Evolutionary conservation across 345 rosid genomes (phyloP).

Genomic region (Clarkia xantiana): DNA sequence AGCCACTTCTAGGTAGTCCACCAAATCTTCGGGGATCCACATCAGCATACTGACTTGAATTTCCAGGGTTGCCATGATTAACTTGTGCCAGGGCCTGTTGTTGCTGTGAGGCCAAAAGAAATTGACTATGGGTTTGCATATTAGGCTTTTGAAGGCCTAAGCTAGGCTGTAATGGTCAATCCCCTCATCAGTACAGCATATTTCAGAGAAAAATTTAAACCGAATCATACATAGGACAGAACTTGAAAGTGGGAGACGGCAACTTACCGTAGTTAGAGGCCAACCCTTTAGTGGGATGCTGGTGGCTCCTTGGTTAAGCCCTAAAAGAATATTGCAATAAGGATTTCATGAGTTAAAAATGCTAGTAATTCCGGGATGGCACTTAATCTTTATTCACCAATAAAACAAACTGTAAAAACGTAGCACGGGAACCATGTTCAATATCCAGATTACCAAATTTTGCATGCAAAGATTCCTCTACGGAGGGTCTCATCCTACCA

Average conservation of each 20-base stretch:
- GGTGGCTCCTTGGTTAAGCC: conserved; percentile 37
- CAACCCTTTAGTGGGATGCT: conserved; percentile 56
- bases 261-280: conserved; percentile 59
- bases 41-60: conserved; percentile 27
- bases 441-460: too few species aligned
- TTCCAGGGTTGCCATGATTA: conserved; percentile 36
- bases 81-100: conserved; percentile 45
- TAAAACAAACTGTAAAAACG: too few species aligned
- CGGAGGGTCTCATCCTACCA: too few species aligned
- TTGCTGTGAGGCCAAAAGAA: conserved; percentile 38
- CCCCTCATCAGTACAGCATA: conserved; percentile 19
- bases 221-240: not conserved
- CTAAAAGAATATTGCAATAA: conserved; percentile 13
- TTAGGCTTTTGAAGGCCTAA: conserved; percentile 40
- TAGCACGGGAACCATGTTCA: too few species aligned
- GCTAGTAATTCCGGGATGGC: not conserved
- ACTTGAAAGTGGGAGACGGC: not conserved
- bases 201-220: conserved; percentile 4
- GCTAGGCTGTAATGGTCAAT: conserved; percentile 37
- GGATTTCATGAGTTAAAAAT: not conserved
- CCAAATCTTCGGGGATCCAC: conserved; percentile 34
- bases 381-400: too few species aligned
- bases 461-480: too few species aligned
- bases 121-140: conserved; percentile 31
- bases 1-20: conserved; percentile 32